Evolutionary conservation across 176 grass and related monocot genomes (phyloP).

Genomic region (Phoenix dactylifera): DNA sequence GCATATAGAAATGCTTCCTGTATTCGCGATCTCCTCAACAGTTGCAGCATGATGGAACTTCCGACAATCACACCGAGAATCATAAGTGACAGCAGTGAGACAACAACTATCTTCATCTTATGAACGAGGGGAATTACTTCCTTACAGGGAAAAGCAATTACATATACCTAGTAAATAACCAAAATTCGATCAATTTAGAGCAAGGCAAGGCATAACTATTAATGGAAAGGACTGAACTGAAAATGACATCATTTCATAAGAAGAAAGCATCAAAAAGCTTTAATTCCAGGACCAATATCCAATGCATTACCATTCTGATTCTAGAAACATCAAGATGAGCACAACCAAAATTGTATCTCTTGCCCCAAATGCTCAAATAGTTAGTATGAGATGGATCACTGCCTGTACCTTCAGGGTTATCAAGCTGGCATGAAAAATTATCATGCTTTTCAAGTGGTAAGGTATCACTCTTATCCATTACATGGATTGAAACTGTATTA

Average conservation of each 20-base stretch:
- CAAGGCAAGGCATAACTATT: not conserved
- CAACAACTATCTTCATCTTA: not conserved
- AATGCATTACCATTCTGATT: constrained; percentile 1
- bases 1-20: constrained; percentile 29
- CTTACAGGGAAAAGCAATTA: not conserved
- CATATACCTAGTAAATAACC: not conserved
- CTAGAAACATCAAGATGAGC: constrained; percentile 1
- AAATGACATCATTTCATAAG: no score
- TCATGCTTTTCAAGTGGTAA: not conserved
- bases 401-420: not conserved
- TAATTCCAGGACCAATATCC: not conserved
- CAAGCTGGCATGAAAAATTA: not conserved
- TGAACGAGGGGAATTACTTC: not conserved
- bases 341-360: not conserved
- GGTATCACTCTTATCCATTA: not conserved
- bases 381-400: not conserved
- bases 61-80: not conserved
- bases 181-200: not conserved
- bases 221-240: not conserved
- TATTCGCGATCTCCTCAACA: constrained; percentile 2
- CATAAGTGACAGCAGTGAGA: not conserved
- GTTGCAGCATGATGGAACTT: not conserved
- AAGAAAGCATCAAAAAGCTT: no score
- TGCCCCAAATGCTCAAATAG: not conserved
- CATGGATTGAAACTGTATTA: not conserved